Percentiles rank a stretch among this genome's conserved stretches.
Conservation (phyloP, 2,329 filamentous ascomycete genomes). For the Aspergillus tubingensis region DNA sequence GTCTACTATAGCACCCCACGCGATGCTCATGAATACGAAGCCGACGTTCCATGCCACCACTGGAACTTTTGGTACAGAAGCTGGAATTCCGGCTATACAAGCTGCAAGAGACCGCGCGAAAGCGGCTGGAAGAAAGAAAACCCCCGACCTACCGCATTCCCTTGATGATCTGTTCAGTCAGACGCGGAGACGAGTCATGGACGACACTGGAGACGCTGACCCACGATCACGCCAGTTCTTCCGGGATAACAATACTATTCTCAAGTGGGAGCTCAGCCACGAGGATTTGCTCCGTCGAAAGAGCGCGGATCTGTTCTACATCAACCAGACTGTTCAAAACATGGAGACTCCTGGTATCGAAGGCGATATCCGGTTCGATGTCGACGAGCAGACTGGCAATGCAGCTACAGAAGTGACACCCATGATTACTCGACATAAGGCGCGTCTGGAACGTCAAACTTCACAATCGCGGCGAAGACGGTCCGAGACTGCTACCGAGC, state of each 20-base stretch:
- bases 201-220: conserved; percentile 25
- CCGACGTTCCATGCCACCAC: conserved; percentile 42
- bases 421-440: conserved; percentile 11
- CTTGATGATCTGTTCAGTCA: conserved; percentile 35
- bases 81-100: conserved; percentile 23
- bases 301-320: conserved; percentile 32
- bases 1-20: conserved; percentile 30
- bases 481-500: not conserved
- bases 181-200: conserved; percentile 16
- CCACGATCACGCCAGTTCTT: conserved; percentile 30
- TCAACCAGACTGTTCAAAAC: conserved; percentile 40
- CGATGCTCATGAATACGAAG: conserved; percentile 42
- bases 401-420: not conserved
- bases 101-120: conserved; percentile 9
- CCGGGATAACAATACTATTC: conserved; percentile 34
- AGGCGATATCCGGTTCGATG: conserved; percentile 37
- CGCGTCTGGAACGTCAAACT: not conserved
- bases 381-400: not conserved
- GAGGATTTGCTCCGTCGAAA: conserved; percentile 30
- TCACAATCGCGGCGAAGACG: not conserved
- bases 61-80: conserved; percentile 52
- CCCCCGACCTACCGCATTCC: conserved; percentile 22
- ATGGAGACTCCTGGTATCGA: conserved; percentile 36
- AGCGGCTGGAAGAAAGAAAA: not conserved
- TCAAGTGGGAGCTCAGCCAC: conserved; percentile 41